Conservation (phyloP, 2,329 filamentous ascomycete species). For the Hymenoscyphus fructigenus region DNA sequence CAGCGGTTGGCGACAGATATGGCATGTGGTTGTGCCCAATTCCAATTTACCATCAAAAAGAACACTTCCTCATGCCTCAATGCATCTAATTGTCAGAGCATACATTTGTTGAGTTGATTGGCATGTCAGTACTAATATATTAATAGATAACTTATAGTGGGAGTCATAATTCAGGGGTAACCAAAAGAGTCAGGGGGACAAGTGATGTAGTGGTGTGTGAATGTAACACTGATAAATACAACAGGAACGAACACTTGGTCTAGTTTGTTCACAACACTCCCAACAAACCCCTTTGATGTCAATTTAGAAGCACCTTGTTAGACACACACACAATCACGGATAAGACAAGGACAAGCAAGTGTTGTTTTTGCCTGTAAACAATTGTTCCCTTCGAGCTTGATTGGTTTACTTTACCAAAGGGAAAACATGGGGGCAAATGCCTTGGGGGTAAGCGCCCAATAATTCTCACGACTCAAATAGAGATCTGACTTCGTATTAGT, state of each 20-base stretch:
- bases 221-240: not conserved
- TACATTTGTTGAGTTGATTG: not conserved
- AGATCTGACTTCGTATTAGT: too few relatives aligned
- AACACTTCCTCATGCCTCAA: not conserved
- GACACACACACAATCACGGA: too few relatives aligned
- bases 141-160: not conserved
- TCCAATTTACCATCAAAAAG: not conserved
- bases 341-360: too few relatives aligned
- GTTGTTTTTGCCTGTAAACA: too few relatives aligned
- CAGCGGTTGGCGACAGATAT: not conserved
- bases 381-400: too few relatives aligned
- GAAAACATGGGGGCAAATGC: too few relatives aligned
- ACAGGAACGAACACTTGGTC: not conserved
- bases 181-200: not conserved
- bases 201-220: not conserved
- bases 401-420: too few relatives aligned
- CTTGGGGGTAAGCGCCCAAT: too few relatives aligned
- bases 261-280: not conserved
- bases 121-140: not conserved
- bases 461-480: too few relatives aligned
- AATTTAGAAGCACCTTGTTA: too few relatives aligned
- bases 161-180: not conserved
- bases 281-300: too few relatives aligned
- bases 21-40: not conserved
- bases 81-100: not conserved